A percentile compares a stretch with the other conserved stretches of the same genome.
Conservation (phyloP, 2,329 filamentous ascomycete species). For the Fusarium duplospermum region DNA sequence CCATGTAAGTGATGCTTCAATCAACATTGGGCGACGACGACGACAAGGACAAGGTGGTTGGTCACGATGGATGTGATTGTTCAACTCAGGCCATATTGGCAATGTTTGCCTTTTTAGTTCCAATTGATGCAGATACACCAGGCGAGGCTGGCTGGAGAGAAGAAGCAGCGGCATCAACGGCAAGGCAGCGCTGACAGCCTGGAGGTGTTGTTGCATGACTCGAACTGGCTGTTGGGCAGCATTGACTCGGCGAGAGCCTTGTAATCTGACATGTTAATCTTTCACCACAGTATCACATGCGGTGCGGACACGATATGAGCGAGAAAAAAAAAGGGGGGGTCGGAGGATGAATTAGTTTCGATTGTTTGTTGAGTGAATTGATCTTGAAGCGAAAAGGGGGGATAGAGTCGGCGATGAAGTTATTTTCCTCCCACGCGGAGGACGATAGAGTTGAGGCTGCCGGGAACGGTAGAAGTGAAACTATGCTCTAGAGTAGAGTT, state of each 20-base stretch:
- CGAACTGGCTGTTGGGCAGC: not conserved
- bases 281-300: not conserved
- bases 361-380: not conserved
- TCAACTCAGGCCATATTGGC: not conserved
- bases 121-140: not conserved
- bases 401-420: constrained; percentile 27
- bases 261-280: not conserved
- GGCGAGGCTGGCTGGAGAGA: not conserved
- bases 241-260: not conserved
- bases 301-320: not conserved
- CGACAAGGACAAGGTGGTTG: not conserved
- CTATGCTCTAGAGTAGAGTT: not conserved
- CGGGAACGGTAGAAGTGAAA: constrained; percentile 1
- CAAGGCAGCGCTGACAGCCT: not conserved
- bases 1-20: not conserved
- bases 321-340: not conserved
- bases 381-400: not conserved
- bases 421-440: constrained; percentile 17
- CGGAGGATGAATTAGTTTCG: not conserved
- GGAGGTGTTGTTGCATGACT: not conserved
- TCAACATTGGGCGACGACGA: not conserved
- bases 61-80: not conserved
- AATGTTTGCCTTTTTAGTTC: not conserved
- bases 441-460: not conserved
- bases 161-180: not conserved